Evolutionary conservation across 192 early-diverging fungal species (phyloP), one percentile per base, ranked within the genome.

Genomic region (Gorgonomyces haynaldii): DNA sequence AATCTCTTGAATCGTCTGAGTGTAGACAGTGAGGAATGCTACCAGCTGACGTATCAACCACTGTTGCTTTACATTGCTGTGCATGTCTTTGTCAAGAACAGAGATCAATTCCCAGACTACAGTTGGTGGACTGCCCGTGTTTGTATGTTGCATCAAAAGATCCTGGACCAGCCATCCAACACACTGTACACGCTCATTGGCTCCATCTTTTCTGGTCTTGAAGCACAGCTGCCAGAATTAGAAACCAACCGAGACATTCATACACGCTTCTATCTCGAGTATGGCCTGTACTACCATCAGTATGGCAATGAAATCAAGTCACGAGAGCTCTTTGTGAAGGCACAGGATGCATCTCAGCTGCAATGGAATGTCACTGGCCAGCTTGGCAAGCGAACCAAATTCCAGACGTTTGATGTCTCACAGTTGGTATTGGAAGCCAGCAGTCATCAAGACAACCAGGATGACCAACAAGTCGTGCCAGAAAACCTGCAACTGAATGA

Each of bases 361-460:
- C 60, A 75, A 50, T 96, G 88, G 85, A 69, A 78, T 40, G 55
- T 98, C 38, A 90, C 87, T 0, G 95, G 95, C 17, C 86, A 85
- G 17, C 58, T 89, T 44, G 95, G 95, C 52, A 76, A 72, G 47
- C 79, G 92, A 29, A 98, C 95, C 20, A 87, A 84, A 62, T 94
- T 94, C 68, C 95, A 98, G 61, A 66, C 61, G 1, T 86, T 77
- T 53, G 89, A 95, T 64, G 72, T 86, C 0, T 71, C 89, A 6
- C 95, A 98, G 53, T 71, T 98, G 5, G 87, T 96, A 9, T 65
- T 98, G n/a, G 41, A 88, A 12, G 95, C 95, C 0, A 78, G 84
- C 51, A 91, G 86, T 61, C 34, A 52, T 2, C 57, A 56, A 24
- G 53, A 72, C 15, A 70, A 65, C 7, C 60, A 57, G 42, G 44